These are phyloP conservation scores for Fragaria nilgerrensis DNA, from an alignment of 306 rosid genomes.

Conservation along the genomic window DNA sequence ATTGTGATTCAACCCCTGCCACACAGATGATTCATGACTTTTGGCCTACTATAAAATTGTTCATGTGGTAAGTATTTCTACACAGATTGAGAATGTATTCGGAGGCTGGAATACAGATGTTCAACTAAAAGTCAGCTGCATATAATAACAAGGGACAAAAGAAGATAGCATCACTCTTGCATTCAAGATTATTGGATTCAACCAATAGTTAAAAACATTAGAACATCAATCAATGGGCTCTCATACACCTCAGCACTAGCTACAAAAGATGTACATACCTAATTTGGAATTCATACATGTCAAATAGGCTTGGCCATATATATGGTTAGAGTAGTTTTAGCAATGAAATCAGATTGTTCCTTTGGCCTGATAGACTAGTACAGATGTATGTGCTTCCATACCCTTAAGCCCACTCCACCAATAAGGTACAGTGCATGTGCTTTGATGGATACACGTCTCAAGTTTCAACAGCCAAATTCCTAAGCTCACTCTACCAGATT, in stretches of 20 bases:
- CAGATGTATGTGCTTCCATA: conserved; percentile 3
- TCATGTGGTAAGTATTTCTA: neutral
- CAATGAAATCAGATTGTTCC: neutral
- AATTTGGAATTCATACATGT: neutral
- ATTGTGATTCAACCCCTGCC: neutral
- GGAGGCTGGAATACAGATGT: neutral
- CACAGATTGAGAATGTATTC: neutral
- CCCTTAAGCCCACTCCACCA: conserved; percentile 4
- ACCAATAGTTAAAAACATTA: neutral
- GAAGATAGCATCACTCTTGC: neutral
- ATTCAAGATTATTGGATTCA: neutral
- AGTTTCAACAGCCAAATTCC: neutral
- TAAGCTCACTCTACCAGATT: neutral
- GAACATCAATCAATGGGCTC: neutral
- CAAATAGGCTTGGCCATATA: neutral
- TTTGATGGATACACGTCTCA: neutral
- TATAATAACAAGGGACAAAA: neutral
- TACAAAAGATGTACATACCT: neutral
- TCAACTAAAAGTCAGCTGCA: neutral
- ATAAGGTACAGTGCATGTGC: conserved; percentile 2
- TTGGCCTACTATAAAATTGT: neutral
- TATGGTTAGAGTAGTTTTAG: neutral
- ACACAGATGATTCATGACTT: neutral
- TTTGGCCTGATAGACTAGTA: neutral
- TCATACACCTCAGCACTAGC: conserved; percentile 1